Base-by-base conservation (phyloP, 2,329 filamentous ascomycete genomes). In the Alternaria triticina region DNA sequence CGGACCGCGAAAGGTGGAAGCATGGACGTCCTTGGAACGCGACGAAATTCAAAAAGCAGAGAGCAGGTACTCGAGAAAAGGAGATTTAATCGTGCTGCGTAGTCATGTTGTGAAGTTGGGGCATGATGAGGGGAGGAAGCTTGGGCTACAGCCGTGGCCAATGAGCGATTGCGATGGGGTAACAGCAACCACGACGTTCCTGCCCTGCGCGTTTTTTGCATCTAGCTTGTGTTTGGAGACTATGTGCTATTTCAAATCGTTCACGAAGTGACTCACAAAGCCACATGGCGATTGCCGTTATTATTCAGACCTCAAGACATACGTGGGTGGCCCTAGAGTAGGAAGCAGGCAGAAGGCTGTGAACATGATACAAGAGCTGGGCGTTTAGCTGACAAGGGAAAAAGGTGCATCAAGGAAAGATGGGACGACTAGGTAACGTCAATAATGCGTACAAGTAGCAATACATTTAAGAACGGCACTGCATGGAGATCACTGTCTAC, bases 161-260 rank as follows among this genome's bases (percentile, higher is more conserved):
- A 69, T 69, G n/a, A 59, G 51, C 51, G 47, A 25, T 51, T 56
- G 30, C 50, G 40, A 67, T 69, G 43, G 64, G 60, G 65, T 69
- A 69, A 69, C 46, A 68, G 57, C 30, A 68, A 68, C 62, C 45
- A 30, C 50, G 45, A 47, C 17, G 50, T 27, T 47, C 44, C 28
- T 60, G 45, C 49, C 30, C 25, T 54, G 36, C 36, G 36, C 15
- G 36, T 17, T 40, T 40, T 6, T 17, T 2, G 36, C 36, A 6
- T 40, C 15, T 5, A 10, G 2, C 33, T 40, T 40, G 15, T 3
- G 15, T 40, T 40, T 40, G 15, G 15, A 6, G 15, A 40, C 15
- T 17, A 1, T 9, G 23, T 25, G 23, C 5, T 8, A 6, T 25
- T 25, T 25, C 23, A 8, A 8, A 6, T 25, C 8, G 23, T 25